Evolutionary conservation across 2,329 filamentous ascomycete genomes (phyloP).

Genomic region (Xylaria sp.): DNA sequence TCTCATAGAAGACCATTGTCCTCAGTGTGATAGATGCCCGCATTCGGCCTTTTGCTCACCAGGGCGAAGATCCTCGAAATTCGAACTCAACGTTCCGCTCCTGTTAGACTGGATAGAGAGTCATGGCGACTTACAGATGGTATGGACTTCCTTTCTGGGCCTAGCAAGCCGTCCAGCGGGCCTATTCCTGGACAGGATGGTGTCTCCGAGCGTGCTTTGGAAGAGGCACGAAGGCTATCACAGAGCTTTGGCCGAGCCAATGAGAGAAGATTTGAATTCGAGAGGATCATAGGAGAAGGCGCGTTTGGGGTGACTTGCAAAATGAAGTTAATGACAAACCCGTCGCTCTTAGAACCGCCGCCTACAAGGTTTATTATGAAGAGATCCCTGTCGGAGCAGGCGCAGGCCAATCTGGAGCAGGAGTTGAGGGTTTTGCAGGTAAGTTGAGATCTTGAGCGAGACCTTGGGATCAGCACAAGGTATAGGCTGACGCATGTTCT

Average conservation of each 20-base stretch:
- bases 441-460: neutral
- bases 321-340: slow-evolving; percentile 16
- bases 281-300: slow-evolving; percentile 19
- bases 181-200: neutral
- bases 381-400: slow-evolving; percentile 7
- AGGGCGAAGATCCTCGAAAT: neutral
- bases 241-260: slow-evolving; percentile 5
- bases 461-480: neutral
- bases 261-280: slow-evolving; percentile 17
- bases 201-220: neutral
- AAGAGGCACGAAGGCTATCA: slow-evolving; percentile 1
- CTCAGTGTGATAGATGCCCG: neutral
- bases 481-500: slow-evolving; percentile 4
- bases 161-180: neutral
- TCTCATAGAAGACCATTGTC: neutral
- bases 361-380: slow-evolving; percentile 23
- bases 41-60: neutral
- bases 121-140: too few relatives aligned
- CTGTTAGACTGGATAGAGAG: neutral
- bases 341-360: neutral
- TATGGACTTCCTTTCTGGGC: too few relatives aligned
- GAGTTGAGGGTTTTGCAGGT: slow-evolving; percentile 21
- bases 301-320: slow-evolving; percentile 20
- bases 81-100: neutral
- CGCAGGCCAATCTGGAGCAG: slow-evolving; percentile 3